phyloP scores from a whole-genome alignment of 768 basidiomycete genomes.

The Mycena filopes region DNA sequence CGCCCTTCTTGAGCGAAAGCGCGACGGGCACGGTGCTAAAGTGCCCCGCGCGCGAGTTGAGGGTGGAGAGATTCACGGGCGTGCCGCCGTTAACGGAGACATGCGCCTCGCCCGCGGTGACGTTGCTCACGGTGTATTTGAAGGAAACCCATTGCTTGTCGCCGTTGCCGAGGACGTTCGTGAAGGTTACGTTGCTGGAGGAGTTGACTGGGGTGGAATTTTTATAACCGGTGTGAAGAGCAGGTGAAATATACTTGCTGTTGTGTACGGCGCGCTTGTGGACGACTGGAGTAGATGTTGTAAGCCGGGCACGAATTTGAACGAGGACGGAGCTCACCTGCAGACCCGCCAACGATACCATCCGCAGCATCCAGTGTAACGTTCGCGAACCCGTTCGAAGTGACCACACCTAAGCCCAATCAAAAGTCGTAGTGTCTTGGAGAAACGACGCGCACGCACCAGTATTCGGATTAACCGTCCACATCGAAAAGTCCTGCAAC shows the following conservation, averaged over 20 bases:
- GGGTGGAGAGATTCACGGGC: conserved; percentile 23
- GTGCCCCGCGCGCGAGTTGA: conserved; percentile 32
- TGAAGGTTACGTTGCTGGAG: conserved; percentile 27
- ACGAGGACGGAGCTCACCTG: conserved; percentile 5
- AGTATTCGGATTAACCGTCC: conserved; percentile 14
- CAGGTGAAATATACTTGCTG: conserved; percentile 1
- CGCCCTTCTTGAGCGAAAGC: conserved; percentile 23
- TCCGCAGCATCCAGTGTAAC: conserved; percentile 21
- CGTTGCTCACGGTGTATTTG: conserved; percentile 23
- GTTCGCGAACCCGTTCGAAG: conserved; percentile 16
- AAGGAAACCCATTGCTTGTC: conserved; percentile 28
- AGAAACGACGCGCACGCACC: background rate
- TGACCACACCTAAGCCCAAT: conserved; percentile 22
- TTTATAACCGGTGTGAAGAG: too few species aligned
- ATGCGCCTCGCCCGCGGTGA: conserved; percentile 30
- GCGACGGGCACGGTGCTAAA: conserved; percentile 26
- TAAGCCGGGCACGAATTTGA: background rate
- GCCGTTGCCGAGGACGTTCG: conserved; percentile 17
- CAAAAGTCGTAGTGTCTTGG: too few species aligned
- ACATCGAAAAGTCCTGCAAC: conserved; percentile 1
- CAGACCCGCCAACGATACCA: conserved; percentile 18
- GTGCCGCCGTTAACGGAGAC: conserved; percentile 31
- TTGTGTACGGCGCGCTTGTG: conserved; percentile 27
- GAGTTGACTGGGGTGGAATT: conserved; percentile 8
- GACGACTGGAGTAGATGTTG: background rate